phyloP scores from a whole-genome alignment of 768 basidiomycete species.

The Tylopilus vinaceipallidus region DNA sequence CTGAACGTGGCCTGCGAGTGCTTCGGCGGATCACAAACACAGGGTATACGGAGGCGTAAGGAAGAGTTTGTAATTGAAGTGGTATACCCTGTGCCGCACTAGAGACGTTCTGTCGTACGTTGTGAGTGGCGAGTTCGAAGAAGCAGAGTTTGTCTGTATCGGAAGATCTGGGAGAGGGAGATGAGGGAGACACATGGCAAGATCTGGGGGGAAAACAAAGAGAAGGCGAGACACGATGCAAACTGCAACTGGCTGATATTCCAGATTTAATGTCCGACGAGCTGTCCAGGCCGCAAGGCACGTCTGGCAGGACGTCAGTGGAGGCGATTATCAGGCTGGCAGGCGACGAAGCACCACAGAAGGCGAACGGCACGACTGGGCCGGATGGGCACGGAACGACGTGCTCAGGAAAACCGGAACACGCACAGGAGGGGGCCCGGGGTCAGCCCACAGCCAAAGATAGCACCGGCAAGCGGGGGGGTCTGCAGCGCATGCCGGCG shows the following conservation, averaged over 20 bases:
- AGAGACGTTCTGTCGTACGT: constrained; percentile 1
- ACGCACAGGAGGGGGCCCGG: neutral
- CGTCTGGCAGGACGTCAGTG: no score
- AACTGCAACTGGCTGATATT: constrained; percentile 3
- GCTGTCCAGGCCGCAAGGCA: neutral
- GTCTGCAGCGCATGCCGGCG: constrained; percentile 2
- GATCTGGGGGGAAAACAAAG: constrained; percentile 3
- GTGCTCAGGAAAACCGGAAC: no score
- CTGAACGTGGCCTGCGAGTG: constrained; percentile 14
- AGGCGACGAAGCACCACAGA: constrained; percentile 12
- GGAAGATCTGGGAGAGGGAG: constrained; percentile 17
- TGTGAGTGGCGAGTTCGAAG: constrained; percentile 13
- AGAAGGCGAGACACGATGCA: constrained; percentile 12
- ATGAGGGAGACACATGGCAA: constrained; percentile 11
- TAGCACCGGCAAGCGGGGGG: neutral
- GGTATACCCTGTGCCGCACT: constrained; percentile 23
- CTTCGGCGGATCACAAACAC: constrained; percentile 21
- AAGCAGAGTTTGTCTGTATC: constrained; percentile 8
- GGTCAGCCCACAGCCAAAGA: constrained; percentile 2
- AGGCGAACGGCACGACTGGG: neutral
- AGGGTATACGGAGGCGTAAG: constrained; percentile 6
- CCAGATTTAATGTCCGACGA: constrained; percentile 26
- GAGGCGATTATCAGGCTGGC: constrained; percentile 4
- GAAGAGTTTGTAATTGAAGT: constrained; percentile 2
- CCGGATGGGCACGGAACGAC: neutral